Base-by-base conservation (phyloP, 345 rosid species). In the Noccaea caerulescens region DNA sequence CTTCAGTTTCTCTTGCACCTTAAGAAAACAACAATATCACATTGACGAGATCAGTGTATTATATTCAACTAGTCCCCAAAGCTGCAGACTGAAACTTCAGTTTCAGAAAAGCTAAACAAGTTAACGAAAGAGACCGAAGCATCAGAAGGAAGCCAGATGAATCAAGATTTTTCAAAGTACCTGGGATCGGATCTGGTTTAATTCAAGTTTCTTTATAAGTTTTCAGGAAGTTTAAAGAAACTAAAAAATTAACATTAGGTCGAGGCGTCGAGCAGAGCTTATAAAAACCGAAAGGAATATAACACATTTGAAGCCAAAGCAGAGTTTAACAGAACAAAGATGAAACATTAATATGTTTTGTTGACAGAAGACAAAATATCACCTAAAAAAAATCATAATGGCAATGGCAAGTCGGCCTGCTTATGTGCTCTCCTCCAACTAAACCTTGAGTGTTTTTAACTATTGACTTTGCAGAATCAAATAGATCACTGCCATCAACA, bases 1-100 rank as follows among this genome's bases (percentile, higher is more conserved):
- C 60, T 75, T 78, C 80, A 91, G 58, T 76, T 86, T 87, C 82
- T 84, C 87, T 71, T 82, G 80, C 73, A 83, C 81, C 98, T 90
- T 80, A 63, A 70, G 63, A 67, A 65, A 49, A 64, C 41, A 66
- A 69, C 56, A 44, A 49, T 56, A 18, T 10, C 39, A 34, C 25
- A 54, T 11, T 54, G 44, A 12, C 53, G 38, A 8, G 63, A 61
- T 52, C 63, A 69, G 58, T 54, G 11, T 13, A 51, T 61, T 10
- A 36, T 37, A 61, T 61, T 11, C 62, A 75, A 44, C 65, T 37
- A 54, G 0, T 41, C 27, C 36, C 67, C 16, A 30, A 69, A 36
- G n/a, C 57, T 38, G 47, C 54, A 52, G 36, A 20, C 50, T 30
- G 51, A 32, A 41, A 47, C 18, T 47, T 46, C 12, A 10, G 20